Percentiles rank a stretch among this genome's conserved stretches.
Evolutionary conservation across 805 yeast genomes (phyloP).

Genomic region (Myxozyma udenii): DNA sequence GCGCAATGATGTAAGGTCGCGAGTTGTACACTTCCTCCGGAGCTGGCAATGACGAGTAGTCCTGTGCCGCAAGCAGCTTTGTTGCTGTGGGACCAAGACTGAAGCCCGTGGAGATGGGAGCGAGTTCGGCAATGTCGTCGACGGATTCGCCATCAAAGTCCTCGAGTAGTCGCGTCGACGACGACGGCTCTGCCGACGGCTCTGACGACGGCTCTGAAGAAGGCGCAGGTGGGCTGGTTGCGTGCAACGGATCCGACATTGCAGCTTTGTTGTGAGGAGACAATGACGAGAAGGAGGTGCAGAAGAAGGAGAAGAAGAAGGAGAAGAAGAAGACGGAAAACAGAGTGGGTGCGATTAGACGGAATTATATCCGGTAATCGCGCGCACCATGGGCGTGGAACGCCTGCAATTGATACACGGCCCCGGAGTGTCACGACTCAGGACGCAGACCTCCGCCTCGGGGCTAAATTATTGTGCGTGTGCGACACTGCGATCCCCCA

Average conservation of each 20-base stretch:
- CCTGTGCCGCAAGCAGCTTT: not conserved
- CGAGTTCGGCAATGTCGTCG: not conserved
- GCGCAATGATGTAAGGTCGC: slow-evolving; percentile 11
- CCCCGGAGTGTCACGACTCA: too few relatives aligned
- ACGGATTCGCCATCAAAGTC: not conserved
- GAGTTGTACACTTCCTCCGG: slow-evolving; percentile 15
- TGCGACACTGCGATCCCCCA: too few relatives aligned
- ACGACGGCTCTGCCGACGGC: not conserved
- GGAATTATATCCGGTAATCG: too few relatives aligned
- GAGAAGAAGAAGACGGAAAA: too few relatives aligned
- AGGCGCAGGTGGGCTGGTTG: not conserved
- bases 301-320: not conserved
- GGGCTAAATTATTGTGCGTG: too few relatives aligned
- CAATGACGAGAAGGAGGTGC: not conserved
- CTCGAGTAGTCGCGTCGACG: not conserved
- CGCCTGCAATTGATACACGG: too few relatives aligned
- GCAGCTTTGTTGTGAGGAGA: not conserved
- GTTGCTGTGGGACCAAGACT: not conserved
- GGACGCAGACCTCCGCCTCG: too few relatives aligned
- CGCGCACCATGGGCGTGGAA: too few relatives aligned
- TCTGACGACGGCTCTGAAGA: too few relatives aligned
- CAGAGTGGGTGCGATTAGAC: too few relatives aligned
- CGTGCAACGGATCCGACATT: not conserved
- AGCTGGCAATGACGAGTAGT: slow-evolving; percentile 10
- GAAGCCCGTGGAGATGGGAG: not conserved